A percentile compares a stretch with the other conserved stretches of the same genome.
Conservation (phyloP, 495 filamentous ascomycete genomes). For the Schizothecium vesticola region DNA sequence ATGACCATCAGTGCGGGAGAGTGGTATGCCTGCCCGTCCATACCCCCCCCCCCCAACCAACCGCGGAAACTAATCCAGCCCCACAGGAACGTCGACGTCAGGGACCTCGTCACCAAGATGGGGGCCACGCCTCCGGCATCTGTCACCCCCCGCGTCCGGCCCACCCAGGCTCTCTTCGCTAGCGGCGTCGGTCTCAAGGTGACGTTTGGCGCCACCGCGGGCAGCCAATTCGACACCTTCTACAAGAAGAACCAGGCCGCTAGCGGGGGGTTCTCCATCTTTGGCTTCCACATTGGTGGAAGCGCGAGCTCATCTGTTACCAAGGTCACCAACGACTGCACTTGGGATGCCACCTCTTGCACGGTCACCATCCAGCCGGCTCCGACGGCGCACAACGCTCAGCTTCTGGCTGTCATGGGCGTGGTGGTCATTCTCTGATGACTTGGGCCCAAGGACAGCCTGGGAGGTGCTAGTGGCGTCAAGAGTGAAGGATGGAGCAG, state of each 20-base stretch:
- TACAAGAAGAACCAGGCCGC: background rate
- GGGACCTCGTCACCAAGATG: background rate
- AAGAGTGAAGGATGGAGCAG: too few relatives aligned
- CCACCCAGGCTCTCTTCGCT: background rate
- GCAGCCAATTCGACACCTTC: background rate
- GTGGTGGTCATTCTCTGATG: background rate
- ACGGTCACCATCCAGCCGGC: background rate
- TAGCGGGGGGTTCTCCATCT: background rate
- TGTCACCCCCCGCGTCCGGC: background rate
- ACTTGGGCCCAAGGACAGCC: too few relatives aligned
- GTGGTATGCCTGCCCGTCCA: background rate
- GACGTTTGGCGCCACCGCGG: background rate
- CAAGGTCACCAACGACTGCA: background rate
- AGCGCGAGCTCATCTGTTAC: background rate
- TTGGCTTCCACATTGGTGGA: background rate
- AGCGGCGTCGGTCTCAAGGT: background rate
- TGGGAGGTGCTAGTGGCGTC: too few relatives aligned
- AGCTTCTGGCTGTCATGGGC: background rate
- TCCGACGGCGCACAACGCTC: background rate
- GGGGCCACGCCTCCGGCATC: background rate
- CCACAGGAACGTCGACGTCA: background rate
- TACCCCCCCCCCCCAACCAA: too few relatives aligned
- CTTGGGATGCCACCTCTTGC: background rate
- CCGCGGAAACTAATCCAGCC: too few relatives aligned
- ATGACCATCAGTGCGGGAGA: background rate